These are phyloP conservation scores for Neurospora africana DNA, from an alignment of 495 filamentous ascomycete species.

Conservation along the genomic window DNA sequence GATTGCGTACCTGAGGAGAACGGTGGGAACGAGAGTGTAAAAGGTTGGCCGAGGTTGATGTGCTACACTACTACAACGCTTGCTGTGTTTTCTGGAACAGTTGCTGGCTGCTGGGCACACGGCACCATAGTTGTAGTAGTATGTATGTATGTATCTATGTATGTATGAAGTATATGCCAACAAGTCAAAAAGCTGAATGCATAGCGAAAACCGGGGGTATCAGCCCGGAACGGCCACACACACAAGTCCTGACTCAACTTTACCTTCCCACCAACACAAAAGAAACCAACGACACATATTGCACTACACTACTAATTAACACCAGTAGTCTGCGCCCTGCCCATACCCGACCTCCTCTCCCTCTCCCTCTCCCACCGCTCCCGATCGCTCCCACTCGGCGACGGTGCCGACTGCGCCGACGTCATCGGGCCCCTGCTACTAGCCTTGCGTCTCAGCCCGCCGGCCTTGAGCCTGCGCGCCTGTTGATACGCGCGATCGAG, in stretches of 20 bases:
- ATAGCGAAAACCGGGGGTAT: background rate
- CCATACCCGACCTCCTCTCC: background rate
- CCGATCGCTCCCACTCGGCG: slow-evolving; percentile 2
- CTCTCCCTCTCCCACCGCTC: background rate
- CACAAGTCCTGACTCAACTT: background rate
- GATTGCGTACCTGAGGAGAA: background rate
- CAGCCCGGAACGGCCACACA: background rate
- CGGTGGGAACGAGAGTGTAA: background rate
- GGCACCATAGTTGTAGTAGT: background rate
- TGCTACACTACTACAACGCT: background rate
- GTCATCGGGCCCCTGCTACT: slow-evolving; percentile 17
- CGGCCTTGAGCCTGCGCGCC: slow-evolving; percentile 50
- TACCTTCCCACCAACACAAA: background rate
- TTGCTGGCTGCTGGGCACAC: background rate
- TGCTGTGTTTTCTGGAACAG: background rate
- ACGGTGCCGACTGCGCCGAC: background rate
- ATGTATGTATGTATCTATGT: background rate
- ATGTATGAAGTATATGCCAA: background rate
- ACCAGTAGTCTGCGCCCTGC: background rate
- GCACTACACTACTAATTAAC: background rate
- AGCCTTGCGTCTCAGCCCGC: slow-evolving; percentile 27
- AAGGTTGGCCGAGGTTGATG: background rate
- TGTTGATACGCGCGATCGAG: slow-evolving; percentile 75
- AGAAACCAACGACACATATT: background rate
- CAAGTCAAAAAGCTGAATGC: background rate